Evolutionary conservation across 73 alveolate genomes (phyloP), one percentile per base, ranked within the genome.

Genomic region (Uronychia setigera): DNA sequence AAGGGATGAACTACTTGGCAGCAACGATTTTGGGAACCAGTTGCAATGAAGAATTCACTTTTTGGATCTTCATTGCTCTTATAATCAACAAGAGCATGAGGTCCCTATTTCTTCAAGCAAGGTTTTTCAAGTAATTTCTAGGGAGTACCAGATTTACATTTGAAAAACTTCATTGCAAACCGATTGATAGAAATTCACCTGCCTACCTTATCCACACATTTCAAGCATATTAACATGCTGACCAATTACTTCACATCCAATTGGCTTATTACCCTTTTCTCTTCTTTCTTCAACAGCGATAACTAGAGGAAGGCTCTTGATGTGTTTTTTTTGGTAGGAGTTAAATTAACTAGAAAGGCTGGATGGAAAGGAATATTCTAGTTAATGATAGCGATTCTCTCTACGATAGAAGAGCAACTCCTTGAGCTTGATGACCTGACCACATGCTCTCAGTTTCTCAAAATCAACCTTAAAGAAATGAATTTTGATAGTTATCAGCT

Each of bases 1-100:
- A 94, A 81, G 98, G 98, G 11, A 92, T 94, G 97, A 94, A 94
- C 81, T 94, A 83, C 60, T 76, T 94, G 26, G 97, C 97, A 0
- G 96, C 96, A 31, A 81, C 92, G 75, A 77, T 94, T 33, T 86
- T 86, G 77, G 83, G 58, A 28, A 59, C 87, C 34, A 29, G 76
- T 31, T 79, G 85, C 31, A 88, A 92, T 92, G 97, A 92, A 78
- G 97, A 94, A 78, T 89, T 84, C 58, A 89, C 96, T n/a, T 94
- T 94, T 83, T 91, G 89, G 81, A 74, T 92, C n/a, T 89, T 94
- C 77, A 82, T 94, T 31, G 78, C 94, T 80, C 74, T 94, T 33
- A 77, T 94, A 74, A 26, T 78, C 30, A n/a, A 59, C 58, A 82
- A 87, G 78, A 77, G 35, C 26, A 30, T 88, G 35, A 79, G 82